Conservation (phyloP, 441 rosid species). For the Pelargonium cotyledonis region DNA sequence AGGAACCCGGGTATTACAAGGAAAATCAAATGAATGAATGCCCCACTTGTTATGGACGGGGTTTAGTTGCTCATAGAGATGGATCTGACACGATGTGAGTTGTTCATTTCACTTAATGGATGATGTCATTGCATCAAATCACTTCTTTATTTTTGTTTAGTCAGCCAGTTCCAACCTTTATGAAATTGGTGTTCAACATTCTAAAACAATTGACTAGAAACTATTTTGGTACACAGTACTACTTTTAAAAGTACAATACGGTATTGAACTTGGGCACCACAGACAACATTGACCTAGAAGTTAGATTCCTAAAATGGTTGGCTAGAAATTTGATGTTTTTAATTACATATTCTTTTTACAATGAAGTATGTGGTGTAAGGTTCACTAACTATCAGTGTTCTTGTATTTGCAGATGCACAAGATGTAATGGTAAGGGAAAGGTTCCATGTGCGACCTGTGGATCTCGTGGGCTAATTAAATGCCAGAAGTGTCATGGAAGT, state of each 20-base stretch:
- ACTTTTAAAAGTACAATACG: too few species aligned
- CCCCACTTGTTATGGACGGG: conserved; percentile 70
- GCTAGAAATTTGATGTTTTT: background rate
- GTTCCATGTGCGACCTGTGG: conserved; percentile 74
- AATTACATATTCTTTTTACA: background rate
- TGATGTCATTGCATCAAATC: too few species aligned
- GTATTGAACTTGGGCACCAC: too few species aligned
- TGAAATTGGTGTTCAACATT: too few species aligned
- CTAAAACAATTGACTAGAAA: too few species aligned
- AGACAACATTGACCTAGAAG: background rate
- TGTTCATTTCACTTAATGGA: conserved; percentile 4
- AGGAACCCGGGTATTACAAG: conserved; percentile 73
- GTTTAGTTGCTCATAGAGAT: conserved; percentile 85
- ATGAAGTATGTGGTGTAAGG: background rate
- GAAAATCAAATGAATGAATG: conserved; percentile 68
- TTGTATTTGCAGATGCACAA: conserved; percentile 45
- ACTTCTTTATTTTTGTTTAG: too few species aligned
- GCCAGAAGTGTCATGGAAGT: conserved; percentile 50
- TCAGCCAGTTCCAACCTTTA: too few species aligned
- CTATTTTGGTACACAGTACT: too few species aligned
- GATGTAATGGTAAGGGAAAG: conserved; percentile 78
- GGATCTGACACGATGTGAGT: conserved; percentile 85
- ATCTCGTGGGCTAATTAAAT: conserved; percentile 75
- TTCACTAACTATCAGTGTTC: background rate
- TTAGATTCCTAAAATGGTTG: background rate